Percentiles rank a stretch among this genome's conserved stretches.
These are phyloP conservation scores for Gelatoporia subvermispora DNA, from an alignment of 768 basidiomycete genomes.

Conservation along the genomic window DNA sequence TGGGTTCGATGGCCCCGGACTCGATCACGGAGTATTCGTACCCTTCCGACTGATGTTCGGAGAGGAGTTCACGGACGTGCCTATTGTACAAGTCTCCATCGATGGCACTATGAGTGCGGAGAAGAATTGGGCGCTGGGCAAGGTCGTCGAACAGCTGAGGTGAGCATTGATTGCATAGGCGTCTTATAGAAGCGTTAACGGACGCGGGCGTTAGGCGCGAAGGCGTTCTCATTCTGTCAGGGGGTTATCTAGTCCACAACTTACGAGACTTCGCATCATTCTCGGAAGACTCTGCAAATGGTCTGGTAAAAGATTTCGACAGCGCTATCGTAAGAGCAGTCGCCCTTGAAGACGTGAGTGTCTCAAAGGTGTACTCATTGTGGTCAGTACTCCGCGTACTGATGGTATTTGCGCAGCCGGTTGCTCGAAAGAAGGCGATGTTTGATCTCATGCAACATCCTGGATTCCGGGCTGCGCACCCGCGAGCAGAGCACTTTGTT, in stretches of 20 bases:
- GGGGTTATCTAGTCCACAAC: constrained; percentile 68
- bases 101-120: constrained; percentile 55
- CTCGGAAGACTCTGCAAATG: constrained; percentile 41
- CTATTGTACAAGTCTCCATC: constrained; percentile 69
- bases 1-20: constrained; percentile 57
- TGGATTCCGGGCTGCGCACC: constrained; percentile 65
- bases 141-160: constrained; percentile 56
- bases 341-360: constrained; percentile 43
- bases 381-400: neutral
- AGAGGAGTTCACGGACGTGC: constrained; percentile 52
- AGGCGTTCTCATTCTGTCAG: constrained; percentile 63
- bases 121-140: constrained; percentile 61
- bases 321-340: constrained; percentile 54
- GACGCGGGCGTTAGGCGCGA: constrained; percentile 43
- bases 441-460: constrained; percentile 49
- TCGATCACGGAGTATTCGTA: constrained; percentile 79
- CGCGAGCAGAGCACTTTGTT: constrained; percentile 77
- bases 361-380: neutral
- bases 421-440: constrained; percentile 52
- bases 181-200: neutral
- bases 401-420: constrained; percentile 29
- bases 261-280: constrained; percentile 51
- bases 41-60: constrained; percentile 81
- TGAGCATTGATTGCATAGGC: constrained; percentile 19
- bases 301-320: constrained; percentile 52